phyloP scores from a whole-genome alignment of 352 stramenopile genomes.

The Pythium biforme region DNA sequence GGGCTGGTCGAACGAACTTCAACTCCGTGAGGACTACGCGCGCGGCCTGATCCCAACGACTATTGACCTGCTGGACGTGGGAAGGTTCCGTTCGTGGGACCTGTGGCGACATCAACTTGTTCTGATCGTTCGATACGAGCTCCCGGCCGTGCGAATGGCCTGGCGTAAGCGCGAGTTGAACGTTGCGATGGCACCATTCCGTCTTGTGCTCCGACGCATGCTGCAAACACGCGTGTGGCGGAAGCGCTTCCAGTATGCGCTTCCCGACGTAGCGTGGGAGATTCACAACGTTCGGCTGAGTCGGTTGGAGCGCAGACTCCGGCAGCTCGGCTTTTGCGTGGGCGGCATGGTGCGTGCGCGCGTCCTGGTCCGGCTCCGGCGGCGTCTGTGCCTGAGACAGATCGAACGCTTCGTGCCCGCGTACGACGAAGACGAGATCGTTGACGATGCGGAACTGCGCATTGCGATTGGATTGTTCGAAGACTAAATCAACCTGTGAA shows the following conservation, averaged over 20 bases:
- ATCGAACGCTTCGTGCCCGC: neutral
- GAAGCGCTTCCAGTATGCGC: neutral
- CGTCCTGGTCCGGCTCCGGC: neutral
- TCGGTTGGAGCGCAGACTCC: neutral
- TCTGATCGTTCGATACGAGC: neutral
- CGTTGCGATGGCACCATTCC: neutral
- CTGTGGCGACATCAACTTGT: neutral
- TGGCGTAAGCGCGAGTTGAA: neutral
- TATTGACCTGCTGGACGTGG: constrained; percentile 35
- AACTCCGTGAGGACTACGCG: constrained; percentile 1
- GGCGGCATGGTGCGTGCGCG: neutral
- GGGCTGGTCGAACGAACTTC: constrained; percentile 28
- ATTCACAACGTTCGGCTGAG: neutral
- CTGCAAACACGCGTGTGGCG: constrained; percentile 12
- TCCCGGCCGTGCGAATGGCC: neutral
- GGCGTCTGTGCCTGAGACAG: neutral
- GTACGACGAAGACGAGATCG: neutral
- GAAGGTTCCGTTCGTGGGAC: constrained; percentile 24
- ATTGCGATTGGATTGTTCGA: neutral
- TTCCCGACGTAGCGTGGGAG: neutral
- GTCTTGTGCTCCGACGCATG: neutral
- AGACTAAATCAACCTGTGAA: neutral
- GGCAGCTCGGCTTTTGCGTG: neutral
- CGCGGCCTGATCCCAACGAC: constrained; percentile 18
- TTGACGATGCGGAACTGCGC: neutral